A percentile compares a stretch with the other conserved stretches of the same genome.
These are phyloP conservation scores for Butyriboletus loyo DNA, from an alignment of 768 basidiomycete genomes.

Conservation along the genomic window DNA sequence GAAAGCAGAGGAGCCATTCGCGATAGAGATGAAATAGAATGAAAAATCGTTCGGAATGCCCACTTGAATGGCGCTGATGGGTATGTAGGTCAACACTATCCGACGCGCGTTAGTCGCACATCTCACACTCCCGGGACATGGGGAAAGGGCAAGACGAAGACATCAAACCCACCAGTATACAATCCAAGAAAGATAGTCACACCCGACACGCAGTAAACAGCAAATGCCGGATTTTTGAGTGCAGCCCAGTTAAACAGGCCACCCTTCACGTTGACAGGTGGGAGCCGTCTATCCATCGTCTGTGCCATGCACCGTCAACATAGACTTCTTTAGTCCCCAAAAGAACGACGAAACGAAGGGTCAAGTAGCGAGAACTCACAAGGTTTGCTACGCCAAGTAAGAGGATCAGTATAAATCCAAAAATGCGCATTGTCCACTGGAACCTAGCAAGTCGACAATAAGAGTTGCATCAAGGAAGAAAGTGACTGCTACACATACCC, in stretches of 20 bases:
- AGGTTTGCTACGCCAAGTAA: slow-evolving; percentile 55
- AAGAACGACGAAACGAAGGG: background rate
- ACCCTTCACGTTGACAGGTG: slow-evolving; percentile 50
- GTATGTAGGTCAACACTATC: slow-evolving; percentile 65
- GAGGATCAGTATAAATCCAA: slow-evolving; percentile 59
- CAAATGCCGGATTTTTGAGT: slow-evolving; percentile 47
- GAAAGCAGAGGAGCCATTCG: slow-evolving; percentile 62
- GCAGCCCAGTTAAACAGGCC: slow-evolving; percentile 55
- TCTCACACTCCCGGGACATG: background rate
- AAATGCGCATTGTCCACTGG: slow-evolving; percentile 70
- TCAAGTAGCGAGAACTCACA: slow-evolving; percentile 26
- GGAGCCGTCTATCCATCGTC: slow-evolving; percentile 46
- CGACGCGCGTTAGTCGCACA: background rate
- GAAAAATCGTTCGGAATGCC: slow-evolving; percentile 51
- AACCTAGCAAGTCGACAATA: slow-evolving; percentile 45
- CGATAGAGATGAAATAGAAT: slow-evolving; percentile 65
- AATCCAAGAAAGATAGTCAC: slow-evolving; percentile 63
- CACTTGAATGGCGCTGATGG: slow-evolving; percentile 49
- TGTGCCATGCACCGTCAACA: slow-evolving; percentile 1
- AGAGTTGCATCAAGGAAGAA: background rate
- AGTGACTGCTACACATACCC: slow-evolving; percentile 42
- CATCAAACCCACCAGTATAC: slow-evolving; percentile 50
- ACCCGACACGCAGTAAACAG: slow-evolving; percentile 55
- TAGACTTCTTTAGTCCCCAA: background rate
- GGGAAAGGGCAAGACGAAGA: background rate